Conservation (phyloP, 2,329 filamentous ascomycete species). For the Colletotrichum phormii region DNA sequence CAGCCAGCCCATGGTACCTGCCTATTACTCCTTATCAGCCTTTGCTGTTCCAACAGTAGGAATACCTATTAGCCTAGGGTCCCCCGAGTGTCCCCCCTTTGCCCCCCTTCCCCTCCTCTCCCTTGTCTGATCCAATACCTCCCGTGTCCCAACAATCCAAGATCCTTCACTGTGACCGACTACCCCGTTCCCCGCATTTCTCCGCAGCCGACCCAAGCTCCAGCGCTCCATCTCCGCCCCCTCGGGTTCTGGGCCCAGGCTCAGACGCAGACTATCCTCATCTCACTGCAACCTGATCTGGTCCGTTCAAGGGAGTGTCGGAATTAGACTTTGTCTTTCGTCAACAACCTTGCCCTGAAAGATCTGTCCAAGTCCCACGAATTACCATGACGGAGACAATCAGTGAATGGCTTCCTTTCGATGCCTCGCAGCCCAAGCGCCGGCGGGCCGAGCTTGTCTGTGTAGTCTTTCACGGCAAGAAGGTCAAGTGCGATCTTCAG, state of each 20-base stretch:
- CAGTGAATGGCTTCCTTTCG: conserved; percentile 49
- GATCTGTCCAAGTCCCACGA: background rate
- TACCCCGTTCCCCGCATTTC: background rate
- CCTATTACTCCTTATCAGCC: no score
- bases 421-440: conserved; percentile 44
- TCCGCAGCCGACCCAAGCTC: background rate
- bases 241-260: background rate
- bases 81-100: no score
- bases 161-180: background rate
- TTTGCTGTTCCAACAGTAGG: no score
- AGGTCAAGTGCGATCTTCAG: conserved; percentile 50
- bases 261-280: background rate
- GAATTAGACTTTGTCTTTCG: background rate
- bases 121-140: background rate
- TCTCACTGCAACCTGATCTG: background rate
- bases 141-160: background rate
- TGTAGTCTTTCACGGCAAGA: conserved; percentile 48
- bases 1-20: no score
- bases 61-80: no score
- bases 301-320: background rate
- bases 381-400: conserved; percentile 43
- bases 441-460: conserved; percentile 47
- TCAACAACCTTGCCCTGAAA: background rate
- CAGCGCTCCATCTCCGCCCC: background rate
- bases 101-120: background rate